phyloP scores from a whole-genome alignment of 805 yeast species.

The Diddensiella santjacobensis region DNA sequence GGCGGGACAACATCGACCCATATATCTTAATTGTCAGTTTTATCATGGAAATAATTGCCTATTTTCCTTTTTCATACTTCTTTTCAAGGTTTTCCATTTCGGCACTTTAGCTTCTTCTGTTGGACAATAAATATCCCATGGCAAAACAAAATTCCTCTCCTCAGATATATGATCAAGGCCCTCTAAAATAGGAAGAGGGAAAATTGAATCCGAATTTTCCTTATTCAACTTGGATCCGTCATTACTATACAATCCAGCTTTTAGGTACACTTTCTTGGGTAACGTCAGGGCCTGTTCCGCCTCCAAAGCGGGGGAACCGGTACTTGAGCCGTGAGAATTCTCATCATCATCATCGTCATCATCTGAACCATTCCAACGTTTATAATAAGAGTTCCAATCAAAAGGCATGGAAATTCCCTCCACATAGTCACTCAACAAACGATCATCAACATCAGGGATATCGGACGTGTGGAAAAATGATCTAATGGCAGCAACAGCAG shows the following conservation, averaged over 20 bases:
- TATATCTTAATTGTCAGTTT: constrained; percentile 17
- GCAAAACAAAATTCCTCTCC: constrained; percentile 31
- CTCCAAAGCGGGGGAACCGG: neutral
- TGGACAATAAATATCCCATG: constrained; percentile 37
- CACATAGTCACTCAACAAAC: constrained; percentile 5
- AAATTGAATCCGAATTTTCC: neutral
- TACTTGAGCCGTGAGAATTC: neutral
- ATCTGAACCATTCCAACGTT: constrained; percentile 5
- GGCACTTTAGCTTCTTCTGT: constrained; percentile 24
- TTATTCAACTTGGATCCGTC: neutral
- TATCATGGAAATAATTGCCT: constrained; percentile 5
- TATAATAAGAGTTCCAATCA: constrained; percentile 16
- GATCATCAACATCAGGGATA: neutral
- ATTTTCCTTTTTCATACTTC: constrained; percentile 19
- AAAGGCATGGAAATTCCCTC: constrained; percentile 11
- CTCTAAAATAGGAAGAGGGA: constrained; percentile 16
- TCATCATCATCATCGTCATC: constrained; percentile 5
- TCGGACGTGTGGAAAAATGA: constrained; percentile 6
- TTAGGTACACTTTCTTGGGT: constrained; percentile 9
- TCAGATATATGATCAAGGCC: constrained; percentile 15
- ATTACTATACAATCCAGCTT: constrained; percentile 8
- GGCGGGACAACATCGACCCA: constrained; percentile 23
- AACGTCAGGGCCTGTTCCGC: neutral
- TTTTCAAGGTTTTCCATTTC: constrained; percentile 33
- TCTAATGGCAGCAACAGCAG: neutral